Evolutionary conservation across 306 rosid species (phyloP).

Genomic region (Morella rubra): DNA sequence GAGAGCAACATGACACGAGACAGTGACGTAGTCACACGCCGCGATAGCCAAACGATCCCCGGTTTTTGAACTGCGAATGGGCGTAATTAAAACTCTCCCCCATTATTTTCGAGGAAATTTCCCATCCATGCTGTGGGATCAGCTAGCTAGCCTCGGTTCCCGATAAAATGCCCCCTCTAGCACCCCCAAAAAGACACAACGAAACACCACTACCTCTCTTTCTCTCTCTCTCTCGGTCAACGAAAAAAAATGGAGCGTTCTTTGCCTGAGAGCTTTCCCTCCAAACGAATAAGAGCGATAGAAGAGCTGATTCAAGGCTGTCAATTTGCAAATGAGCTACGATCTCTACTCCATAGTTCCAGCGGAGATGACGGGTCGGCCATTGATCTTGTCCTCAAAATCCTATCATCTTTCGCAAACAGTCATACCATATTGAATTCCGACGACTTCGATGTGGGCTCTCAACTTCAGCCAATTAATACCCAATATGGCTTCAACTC

Average conservation of each 20-base stretch:
- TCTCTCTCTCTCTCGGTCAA: not conserved
- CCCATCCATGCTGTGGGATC: too few species aligned
- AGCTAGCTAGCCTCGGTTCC: too few species aligned
- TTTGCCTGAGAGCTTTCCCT: constrained; percentile 10
- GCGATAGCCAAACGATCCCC: too few species aligned
- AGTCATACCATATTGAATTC: constrained; percentile 35
- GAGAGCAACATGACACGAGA: too few species aligned
- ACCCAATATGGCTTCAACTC: not conserved
- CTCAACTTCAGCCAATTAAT: constrained; percentile 6
- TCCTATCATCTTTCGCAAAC: constrained; percentile 42
- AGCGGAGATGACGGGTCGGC: constrained; percentile 3
- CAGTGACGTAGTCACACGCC: too few species aligned
- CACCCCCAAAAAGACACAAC: too few species aligned
- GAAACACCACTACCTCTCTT: not conserved
- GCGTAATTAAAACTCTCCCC: too few species aligned
- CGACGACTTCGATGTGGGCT: constrained; percentile 1
- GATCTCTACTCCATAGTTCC: not conserved
- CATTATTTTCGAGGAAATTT: too few species aligned
- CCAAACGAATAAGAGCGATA: constrained; percentile 14
- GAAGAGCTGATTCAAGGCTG: constrained; percentile 49
- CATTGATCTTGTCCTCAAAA: constrained; percentile 34
- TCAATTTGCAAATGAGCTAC: constrained; percentile 35
- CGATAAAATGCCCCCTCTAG: too few species aligned
- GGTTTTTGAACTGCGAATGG: too few species aligned
- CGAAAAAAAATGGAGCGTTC: not conserved